Percentiles rank a stretch among this genome's conserved stretches.
phyloP scores from a whole-genome alignment of 352 stramenopile species.

The Phytophthora pini region DNA sequence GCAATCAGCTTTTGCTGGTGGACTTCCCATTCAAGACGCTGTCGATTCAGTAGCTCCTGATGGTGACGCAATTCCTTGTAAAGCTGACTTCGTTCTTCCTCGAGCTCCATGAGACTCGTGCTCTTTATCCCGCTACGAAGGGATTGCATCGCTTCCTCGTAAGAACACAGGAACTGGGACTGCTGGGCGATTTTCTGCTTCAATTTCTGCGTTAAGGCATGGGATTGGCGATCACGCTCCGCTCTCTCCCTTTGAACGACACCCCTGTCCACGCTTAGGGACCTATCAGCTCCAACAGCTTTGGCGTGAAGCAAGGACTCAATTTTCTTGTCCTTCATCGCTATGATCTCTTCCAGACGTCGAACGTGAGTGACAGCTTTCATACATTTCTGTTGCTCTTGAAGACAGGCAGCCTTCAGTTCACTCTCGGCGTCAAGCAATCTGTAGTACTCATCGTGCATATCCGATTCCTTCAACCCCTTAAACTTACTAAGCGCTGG shows the following conservation, averaged over 20 bases:
- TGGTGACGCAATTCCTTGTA: conserved; percentile 49
- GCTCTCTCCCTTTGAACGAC: conserved; percentile 47
- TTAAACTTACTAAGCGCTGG: conserved; percentile 46
- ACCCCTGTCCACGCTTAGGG: conserved; percentile 13
- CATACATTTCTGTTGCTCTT: conserved; percentile 57
- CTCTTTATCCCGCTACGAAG: conserved; percentile 55
- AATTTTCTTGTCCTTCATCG: conserved; percentile 77
- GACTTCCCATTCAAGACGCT: conserved; percentile 37
- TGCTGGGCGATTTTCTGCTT: conserved; percentile 64
- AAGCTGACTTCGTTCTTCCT: conserved; percentile 62
- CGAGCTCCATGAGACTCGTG: conserved; percentile 64
- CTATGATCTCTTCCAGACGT: conserved; percentile 66
- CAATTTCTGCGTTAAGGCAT: conserved; percentile 57
- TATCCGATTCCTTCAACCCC: conserved; percentile 59
- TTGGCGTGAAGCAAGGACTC: conserved; percentile 59
- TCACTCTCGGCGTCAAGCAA: conserved; percentile 61
- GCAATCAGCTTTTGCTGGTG: conserved; percentile 38
- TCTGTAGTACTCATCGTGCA: conserved; percentile 70
- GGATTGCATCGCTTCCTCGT: conserved; percentile 68
- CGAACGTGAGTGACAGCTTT: conserved; percentile 59
- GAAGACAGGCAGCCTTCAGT: conserved; percentile 50
- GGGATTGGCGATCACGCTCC: conserved; percentile 54
- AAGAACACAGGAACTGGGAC: conserved; percentile 52
- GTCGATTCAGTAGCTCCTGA: conserved; percentile 35
- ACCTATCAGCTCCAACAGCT: conserved; percentile 19